These are phyloP conservation scores for Pseudopithomyces maydicus DNA, from an alignment of 2,329 filamentous ascomycete species.

Conservation along the genomic window DNA sequence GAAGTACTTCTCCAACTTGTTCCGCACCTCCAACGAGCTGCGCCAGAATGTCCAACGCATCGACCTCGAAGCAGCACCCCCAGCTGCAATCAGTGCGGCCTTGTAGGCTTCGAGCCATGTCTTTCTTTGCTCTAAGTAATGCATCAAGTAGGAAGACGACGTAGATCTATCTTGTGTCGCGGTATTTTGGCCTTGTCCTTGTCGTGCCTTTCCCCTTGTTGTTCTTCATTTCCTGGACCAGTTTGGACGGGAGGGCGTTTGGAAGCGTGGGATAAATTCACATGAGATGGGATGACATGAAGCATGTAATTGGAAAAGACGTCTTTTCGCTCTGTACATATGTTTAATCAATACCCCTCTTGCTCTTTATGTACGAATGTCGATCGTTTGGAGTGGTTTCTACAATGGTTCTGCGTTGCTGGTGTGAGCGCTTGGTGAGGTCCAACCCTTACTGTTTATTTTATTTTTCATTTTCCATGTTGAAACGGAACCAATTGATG, in stretches of 20 bases:
- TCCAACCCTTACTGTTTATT: too few relatives aligned
- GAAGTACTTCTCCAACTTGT: constrained; percentile 89
- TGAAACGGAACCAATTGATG: too few relatives aligned
- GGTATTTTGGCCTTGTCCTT: too few relatives aligned
- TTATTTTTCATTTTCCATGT: too few relatives aligned
- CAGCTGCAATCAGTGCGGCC: constrained; percentile 42
- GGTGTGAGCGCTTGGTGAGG: too few relatives aligned
- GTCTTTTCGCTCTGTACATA: constrained; percentile 23
- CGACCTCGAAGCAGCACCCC: constrained; percentile 58
- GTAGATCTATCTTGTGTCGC: too few relatives aligned
- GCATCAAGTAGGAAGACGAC: neutral
- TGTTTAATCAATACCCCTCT: constrained; percentile 41
- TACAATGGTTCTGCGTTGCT: too few relatives aligned
- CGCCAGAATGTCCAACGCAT: constrained; percentile 55
- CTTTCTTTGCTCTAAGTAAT: neutral
- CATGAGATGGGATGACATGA: constrained; percentile 16
- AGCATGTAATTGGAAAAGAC: constrained; percentile 16
- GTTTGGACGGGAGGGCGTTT: constrained; percentile 17
- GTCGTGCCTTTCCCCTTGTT: too few relatives aligned
- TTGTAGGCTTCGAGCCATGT: constrained; percentile 16
- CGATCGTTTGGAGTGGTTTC: neutral
- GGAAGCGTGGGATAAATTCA: neutral
- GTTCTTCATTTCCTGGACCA: too few relatives aligned
- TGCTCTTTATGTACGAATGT: constrained; percentile 20
- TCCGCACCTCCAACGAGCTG: constrained; percentile 64